Percentiles rank a stretch among this genome's conserved stretches.
Conservation (phyloP, 768 basidiomycete species). For the Suillus discolor region DNA sequence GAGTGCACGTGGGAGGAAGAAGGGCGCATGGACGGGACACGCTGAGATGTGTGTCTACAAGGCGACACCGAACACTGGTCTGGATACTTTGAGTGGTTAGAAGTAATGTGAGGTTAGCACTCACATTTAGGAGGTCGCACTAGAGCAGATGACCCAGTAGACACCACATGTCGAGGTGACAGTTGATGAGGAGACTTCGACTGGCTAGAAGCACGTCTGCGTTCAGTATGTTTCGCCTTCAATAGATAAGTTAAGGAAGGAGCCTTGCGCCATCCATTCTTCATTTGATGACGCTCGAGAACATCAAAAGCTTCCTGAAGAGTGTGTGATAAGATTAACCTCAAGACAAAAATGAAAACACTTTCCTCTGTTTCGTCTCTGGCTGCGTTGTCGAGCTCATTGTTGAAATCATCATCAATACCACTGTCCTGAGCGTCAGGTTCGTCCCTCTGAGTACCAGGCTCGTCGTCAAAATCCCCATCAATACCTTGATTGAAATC, state of each 20-base stretch:
- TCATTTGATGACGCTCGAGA: not conserved
- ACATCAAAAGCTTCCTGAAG: conserved; percentile 1
- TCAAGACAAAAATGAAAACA: not conserved
- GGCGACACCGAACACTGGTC: not conserved
- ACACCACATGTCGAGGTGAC: not conserved
- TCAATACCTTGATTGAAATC: no score
- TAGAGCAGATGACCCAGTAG: not conserved
- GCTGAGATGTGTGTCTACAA: not conserved
- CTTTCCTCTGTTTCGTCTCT: not conserved
- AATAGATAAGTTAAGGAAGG: not conserved
- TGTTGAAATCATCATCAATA: not conserved
- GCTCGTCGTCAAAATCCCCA: no score
- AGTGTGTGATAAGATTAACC: not conserved
- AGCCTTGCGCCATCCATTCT: not conserved
- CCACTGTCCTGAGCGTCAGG: not conserved
- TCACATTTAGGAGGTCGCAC: not conserved
- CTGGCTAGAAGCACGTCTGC: not conserved
- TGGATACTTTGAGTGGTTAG: not conserved
- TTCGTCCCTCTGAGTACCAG: not conserved
- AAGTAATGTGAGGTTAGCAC: conserved; percentile 1
- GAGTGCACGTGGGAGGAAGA: not conserved
- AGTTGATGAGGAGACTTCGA: not conserved
- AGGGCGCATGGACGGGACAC: not conserved
- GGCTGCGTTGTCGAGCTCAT: not conserved
- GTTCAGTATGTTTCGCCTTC: not conserved